These are phyloP conservation scores for Chenopodium berlandieri DNA, from an alignment of 148 eudicot genomes.

Conservation along the genomic window DNA sequence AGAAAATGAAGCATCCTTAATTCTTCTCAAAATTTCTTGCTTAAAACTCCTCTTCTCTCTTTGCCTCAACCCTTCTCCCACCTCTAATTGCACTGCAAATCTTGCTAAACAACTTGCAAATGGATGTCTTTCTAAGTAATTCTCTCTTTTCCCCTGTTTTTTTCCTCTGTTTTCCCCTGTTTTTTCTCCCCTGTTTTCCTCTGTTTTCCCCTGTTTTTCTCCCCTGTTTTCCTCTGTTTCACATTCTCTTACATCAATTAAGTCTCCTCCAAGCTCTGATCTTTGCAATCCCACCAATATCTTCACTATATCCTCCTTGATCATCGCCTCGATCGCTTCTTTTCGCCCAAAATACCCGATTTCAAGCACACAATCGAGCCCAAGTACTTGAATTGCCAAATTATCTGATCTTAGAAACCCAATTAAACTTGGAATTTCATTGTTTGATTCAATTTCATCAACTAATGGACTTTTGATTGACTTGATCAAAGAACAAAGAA, in stretches of 20 bases:
- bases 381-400: conserved; percentile 27
- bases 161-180: conserved; percentile 14
- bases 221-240: conserved; percentile 30
- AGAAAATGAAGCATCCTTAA: conserved; percentile 52
- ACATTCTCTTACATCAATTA: conserved; percentile 52
- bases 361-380: conserved; percentile 60
- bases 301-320: conserved; percentile 46
- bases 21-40: conserved; percentile 55
- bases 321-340: conserved; percentile 83
- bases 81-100: conserved; percentile 82
- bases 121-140: conserved; percentile 45
- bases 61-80: conserved; percentile 85
- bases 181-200: conserved; percentile 9
- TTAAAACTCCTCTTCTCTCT: conserved; percentile 74
- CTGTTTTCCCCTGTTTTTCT: conserved; percentile 18
- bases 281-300: conserved; percentile 70
- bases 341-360: conserved; percentile 87
- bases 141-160: conserved; percentile 34
- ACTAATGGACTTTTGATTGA: conserved; percentile 75
- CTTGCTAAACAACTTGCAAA: conserved; percentile 79
- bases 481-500: conserved; percentile 52
- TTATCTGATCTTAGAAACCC: conserved; percentile 34
- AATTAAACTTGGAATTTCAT: conserved; percentile 46
- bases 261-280: conserved; percentile 56
- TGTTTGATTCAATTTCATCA: conserved; percentile 59